Evolutionary conservation across 139 green algal genomes (phyloP), one percentile per base, ranked within the genome.

Genomic region (Parachlorella kessleri): DNA sequence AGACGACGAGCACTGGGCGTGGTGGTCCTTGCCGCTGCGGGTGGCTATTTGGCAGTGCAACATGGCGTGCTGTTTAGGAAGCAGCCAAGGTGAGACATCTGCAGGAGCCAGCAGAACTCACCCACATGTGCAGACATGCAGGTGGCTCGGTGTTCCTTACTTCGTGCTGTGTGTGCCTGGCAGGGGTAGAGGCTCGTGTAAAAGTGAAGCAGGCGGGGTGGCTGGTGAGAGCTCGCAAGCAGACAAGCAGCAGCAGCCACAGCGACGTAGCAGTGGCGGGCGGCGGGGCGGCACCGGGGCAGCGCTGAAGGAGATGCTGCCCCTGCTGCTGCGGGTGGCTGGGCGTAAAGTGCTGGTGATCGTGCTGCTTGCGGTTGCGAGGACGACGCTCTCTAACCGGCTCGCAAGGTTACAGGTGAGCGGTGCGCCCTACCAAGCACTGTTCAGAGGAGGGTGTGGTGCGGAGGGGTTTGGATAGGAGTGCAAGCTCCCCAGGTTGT

Each of bases 301-400:
- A 24, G 82, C 84, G 7, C 70, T 92, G 35, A 76, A 87, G 41
- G n/a, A 84, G 76, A 48, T 91, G 53, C 35, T 90, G 40, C 84
- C 76, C 5, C 78, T 86, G 59, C 76, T 93, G 68, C 71, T 93
- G 32, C 72, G 68, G 14, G 80, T 78, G 24, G 77, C 77, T 1
- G 77, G 68, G 39, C 77, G 66, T 55, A 82, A 82, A 55, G 69
- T 82, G 55, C 66, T 77, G 39, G 55, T 77, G 39, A 41, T 82
- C 4, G 53, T 71, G 69, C 36, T 72, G 55, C 69, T 82, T 69
- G 69, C 70, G 3, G 26, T 82, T 24, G 70, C 59, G 23, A 70
- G 90, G 59, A 95, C 91, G 23, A 79, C 81, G 10, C 37, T 95
- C 8, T 90, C 85, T 63, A 95, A 95, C 81, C 80, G 90, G 3